Percentiles rank a stretch among this genome's conserved stretches.
These are phyloP conservation scores for Phialophora verrucosa DNA, from an alignment of 2,329 filamentous ascomycete genomes.

Conservation along the genomic window DNA sequence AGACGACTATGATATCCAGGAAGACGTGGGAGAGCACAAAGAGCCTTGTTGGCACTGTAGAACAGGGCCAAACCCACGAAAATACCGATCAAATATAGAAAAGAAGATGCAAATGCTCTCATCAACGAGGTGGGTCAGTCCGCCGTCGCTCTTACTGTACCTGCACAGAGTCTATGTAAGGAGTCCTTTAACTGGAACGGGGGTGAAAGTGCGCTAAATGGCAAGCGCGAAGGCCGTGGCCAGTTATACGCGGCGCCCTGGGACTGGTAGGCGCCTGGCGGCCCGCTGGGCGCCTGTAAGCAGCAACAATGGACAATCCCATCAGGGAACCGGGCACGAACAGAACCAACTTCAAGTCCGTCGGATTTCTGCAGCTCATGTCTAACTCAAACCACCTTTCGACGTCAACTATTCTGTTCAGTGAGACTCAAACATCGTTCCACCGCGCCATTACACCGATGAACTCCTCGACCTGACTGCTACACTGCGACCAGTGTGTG, in stretches of 20 bases:
- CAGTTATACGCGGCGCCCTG: slow-evolving; percentile 4
- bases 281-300: slow-evolving; percentile 15
- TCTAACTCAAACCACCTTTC: background rate
- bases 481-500: background rate
- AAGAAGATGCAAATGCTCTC: background rate
- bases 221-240: slow-evolving; percentile 5
- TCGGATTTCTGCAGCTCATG: background rate
- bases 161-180: background rate
- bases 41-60: background rate
- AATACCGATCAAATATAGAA: background rate
- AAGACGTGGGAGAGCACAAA: background rate
- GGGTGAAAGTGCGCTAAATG: slow-evolving; percentile 1
- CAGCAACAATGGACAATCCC: slow-evolving; percentile 9
- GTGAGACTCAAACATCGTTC: slow-evolving; percentile 11
- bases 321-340: slow-evolving; percentile 3
- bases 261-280: background rate
- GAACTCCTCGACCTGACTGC: background rate
- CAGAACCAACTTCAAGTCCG: slow-evolving; percentile 6
- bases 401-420: slow-evolving; percentile 11
- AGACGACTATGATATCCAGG: background rate
- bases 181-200: slow-evolving; percentile 7
- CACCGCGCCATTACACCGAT: background rate
- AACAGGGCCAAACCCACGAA: background rate
- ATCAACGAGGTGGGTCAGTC: no score
- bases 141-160: background rate